Evolutionary conservation across 1,284 basidiomycete species (phyloP), one percentile per base, ranked within the genome.

Genomic region (Tausonia pullulans): DNA sequence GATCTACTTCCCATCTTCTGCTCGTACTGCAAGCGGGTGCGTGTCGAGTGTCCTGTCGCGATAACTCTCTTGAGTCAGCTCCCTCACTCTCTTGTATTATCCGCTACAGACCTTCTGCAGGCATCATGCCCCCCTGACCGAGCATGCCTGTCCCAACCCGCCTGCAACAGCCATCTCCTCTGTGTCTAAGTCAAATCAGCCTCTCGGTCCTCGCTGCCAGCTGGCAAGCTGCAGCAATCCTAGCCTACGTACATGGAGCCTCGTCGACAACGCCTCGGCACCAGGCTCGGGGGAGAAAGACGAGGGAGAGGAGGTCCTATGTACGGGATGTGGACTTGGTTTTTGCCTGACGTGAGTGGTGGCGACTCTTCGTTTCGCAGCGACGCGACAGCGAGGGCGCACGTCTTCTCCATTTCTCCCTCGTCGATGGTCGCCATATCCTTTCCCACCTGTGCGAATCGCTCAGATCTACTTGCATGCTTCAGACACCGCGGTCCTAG

Each of bases 251-350:
- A 58, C 57, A 8, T 58, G 44, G n/a, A 46, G 7, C 13, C 51
- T 52, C 9, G 14, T n/a, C 51, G 14, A 52, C n/a, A n/a, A 7
- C 51, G 51, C 51, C n/a, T 14, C 51, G n/a, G 6, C 51, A 2
- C 27, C 27, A 27, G 27, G 27, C 27, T 27, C 27, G 27, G 27
- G 27, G 27, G 27, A 27, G 27, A 52, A 7, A 6, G 51, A n/a
- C n/a, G 51, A 52, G 51, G 57, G 57, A 58, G 57, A 58, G 7
- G 45, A 58, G 43, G 57, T 58, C 45, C 46, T 46, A 39, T 58
- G 57, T 39, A 39, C 16, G 13, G 6, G 13, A 7, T 58, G 57
- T 46, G 57, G 57, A 46, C 45, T 44, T 46, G 45, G 8, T 0
- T 58, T 58, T 46, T 58, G 57, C n/a, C 13, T 58, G 14, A 48